These are phyloP conservation scores for Obba rivulosa DNA, from an alignment of 768 basidiomycete genomes.

Conservation along the genomic window DNA sequence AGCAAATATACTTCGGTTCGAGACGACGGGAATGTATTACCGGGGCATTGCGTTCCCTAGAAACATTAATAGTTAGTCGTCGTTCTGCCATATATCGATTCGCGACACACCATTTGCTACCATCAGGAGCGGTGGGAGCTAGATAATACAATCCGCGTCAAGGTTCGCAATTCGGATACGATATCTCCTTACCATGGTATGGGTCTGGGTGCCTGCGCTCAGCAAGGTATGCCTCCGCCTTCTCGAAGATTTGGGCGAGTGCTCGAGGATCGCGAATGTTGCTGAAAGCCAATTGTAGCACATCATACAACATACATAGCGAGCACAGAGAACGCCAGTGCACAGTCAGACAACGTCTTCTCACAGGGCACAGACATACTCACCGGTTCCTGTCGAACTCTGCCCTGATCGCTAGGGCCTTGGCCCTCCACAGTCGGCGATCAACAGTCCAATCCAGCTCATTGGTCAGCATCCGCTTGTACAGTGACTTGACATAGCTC, in stretches of 20 bases:
- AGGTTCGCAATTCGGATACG: neutral
- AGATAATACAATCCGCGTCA: conserved; percentile 3
- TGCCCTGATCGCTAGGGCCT: conserved; percentile 83
- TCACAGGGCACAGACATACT: conserved; percentile 18
- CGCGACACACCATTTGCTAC: conserved; percentile 86
- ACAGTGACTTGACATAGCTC: conserved; percentile 87
- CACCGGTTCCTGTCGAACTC: conserved; percentile 93
- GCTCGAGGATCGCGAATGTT: conserved; percentile 82
- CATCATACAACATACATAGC: too few relatives aligned
- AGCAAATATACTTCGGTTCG: conserved; percentile 1
- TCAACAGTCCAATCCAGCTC: conserved; percentile 87
- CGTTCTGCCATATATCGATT: neutral
- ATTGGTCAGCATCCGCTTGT: conserved; percentile 82
- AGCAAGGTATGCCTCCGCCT: conserved; percentile 73
- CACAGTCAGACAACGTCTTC: neutral
- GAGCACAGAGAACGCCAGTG: neutral
- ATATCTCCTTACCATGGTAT: conserved; percentile 71
- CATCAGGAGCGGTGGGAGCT: conserved; percentile 84
- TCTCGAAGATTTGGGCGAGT: conserved; percentile 68
- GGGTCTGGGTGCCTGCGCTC: conserved; percentile 82
- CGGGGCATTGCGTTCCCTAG: conserved; percentile 79
- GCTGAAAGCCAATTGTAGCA: conserved; percentile 31
- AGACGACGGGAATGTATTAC: conserved; percentile 37
- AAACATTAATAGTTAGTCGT: neutral
- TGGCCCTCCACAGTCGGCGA: conserved; percentile 79